Conservation (phyloP, 108 stramenopile genomes). For the Cylindrotheca fusiformis region DNA sequence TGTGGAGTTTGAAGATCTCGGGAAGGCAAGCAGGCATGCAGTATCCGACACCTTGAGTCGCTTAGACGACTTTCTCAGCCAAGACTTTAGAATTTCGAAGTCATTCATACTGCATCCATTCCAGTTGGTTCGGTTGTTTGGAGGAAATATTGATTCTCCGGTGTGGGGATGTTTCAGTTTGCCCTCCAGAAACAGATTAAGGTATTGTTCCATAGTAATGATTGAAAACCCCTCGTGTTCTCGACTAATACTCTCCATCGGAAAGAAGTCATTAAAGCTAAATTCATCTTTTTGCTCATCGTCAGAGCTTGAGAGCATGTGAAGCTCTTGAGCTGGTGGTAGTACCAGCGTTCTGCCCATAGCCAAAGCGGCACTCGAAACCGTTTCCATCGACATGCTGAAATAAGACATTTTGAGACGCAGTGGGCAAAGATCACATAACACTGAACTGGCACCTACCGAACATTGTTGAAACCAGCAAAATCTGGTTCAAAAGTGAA, state of each 20-base stretch:
- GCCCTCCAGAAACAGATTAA: slow-evolving; percentile 31
- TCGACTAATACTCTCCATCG: slow-evolving; percentile 49
- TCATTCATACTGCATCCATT: slow-evolving; percentile 50
- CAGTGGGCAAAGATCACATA: neutral
- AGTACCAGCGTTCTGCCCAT: slow-evolving; percentile 91
- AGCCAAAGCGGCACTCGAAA: slow-evolving; percentile 77
- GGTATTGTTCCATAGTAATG: slow-evolving; percentile 69
- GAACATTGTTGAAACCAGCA: slow-evolving; percentile 93
- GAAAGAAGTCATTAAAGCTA: slow-evolving; percentile 75
- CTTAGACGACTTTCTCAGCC: slow-evolving; percentile 21
- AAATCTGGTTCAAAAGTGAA: slow-evolving; percentile 87
- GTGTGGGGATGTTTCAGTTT: slow-evolving; percentile 22
- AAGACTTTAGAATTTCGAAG: slow-evolving; percentile 11
- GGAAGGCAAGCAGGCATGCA: slow-evolving; percentile 72
- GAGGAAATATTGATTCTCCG: slow-evolving; percentile 59
- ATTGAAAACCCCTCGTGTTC: slow-evolving; percentile 73
- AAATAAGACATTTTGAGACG: neutral
- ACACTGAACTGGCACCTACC: slow-evolving; percentile 37
- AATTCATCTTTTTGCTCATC: slow-evolving; percentile 41
- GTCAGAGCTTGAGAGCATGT: slow-evolving; percentile 40
- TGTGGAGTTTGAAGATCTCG: slow-evolving; percentile 47
- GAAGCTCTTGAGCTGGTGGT: slow-evolving; percentile 85
- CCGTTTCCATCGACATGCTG: slow-evolving; percentile 28
- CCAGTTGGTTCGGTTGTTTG: slow-evolving; percentile 71
- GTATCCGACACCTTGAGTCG: slow-evolving; percentile 51